A percentile compares a stretch with the other conserved stretches of the same genome.
These are phyloP conservation scores for Candida quercuum DNA, from an alignment of 805 yeast species.

Conservation along the genomic window DNA sequence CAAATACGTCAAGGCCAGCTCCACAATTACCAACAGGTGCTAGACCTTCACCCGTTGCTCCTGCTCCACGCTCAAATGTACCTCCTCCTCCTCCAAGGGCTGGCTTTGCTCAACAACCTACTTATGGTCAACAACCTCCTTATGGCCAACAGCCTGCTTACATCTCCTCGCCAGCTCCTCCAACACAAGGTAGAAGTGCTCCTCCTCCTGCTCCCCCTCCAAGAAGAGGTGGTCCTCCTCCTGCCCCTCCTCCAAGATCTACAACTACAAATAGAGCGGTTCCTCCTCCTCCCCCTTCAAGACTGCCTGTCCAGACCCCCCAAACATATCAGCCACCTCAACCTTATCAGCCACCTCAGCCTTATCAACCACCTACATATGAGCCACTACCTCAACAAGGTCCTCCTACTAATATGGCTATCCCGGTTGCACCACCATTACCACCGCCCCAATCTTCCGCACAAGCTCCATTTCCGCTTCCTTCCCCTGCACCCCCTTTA, in stretches of 20 bases:
- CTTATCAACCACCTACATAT: not conserved
- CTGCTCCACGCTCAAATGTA: conserved; percentile 1
- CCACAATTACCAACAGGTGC: conserved; percentile 8
- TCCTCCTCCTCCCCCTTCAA: conserved; percentile 19
- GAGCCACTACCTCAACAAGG: not conserved
- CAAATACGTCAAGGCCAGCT: conserved; percentile 1
- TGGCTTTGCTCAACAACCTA: not conserved
- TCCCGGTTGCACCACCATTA: conserved; percentile 3
- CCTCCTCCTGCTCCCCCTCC: conserved; percentile 18
- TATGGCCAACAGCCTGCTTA: not conserved
- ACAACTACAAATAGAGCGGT: not conserved
- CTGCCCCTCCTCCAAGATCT: conserved; percentile 2
- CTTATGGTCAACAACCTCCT: not conserved
- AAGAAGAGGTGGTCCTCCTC: conserved; percentile 10
- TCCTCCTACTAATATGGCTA: not conserved
- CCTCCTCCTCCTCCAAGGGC: conserved; percentile 27
- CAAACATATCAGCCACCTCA: not conserved
- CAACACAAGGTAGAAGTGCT: conserved; percentile 1
- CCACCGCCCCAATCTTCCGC: not conserved
- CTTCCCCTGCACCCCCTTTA: too few relatives aligned
- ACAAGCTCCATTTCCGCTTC: conserved; percentile 17
- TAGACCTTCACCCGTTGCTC: conserved; percentile 11
- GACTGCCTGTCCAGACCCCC: conserved; percentile 14
- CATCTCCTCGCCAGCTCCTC: not conserved
- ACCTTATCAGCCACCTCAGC: conserved; percentile 2